Evolutionary conservation across 192 early-diverging fungal genomes (phyloP), one percentile per base, ranked within the genome.

Genomic region (Jimgerdemannia flammicorona): DNA sequence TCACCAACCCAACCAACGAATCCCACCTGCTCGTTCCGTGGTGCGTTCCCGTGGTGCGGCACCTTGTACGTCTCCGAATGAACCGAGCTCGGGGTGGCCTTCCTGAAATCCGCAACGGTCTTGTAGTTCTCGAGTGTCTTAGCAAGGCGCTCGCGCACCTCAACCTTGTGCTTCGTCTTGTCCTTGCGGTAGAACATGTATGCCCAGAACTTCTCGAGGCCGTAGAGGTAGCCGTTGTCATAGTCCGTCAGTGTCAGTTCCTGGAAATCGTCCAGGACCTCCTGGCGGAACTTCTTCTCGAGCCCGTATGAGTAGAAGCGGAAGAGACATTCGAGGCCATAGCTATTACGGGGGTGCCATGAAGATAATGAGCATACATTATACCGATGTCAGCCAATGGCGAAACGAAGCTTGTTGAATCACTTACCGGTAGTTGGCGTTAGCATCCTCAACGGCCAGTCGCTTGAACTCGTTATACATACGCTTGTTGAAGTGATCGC

Each of bases 261-360:
- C 84, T 96, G 91, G 82, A 99, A 97, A 77, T 99, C 96, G 43
- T 90, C 81, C 81, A 96, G 96, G 29, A 95, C 75, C 43, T 97
- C 95, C 74, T 84, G 83, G 64, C 93, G 91, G 87, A 92, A 97
- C 81, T 91, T 91, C 82, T 92, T 91, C 84, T 97, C 95, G 69
- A 99, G 84, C 20, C 97, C 95, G 80, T 99, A 97, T 40, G 95
- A 97, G 85, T 93, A 97, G 89, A 96, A 99, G 63, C 95, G 93
- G 94, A 96, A 99, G 71, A 99, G 82, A 81, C 95, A 99, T 84
- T 99, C 97, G 54, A 97, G 86, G n/a, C 96, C 96, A 78, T 99
- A 97, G 40, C 79, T 76, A 67, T 66, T 59, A 2, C 8, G 49
- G 49, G 14, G 49, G 29, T 29, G 29, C 29, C 29, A 29, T 29